Evolutionary conservation across 305 asterid genomes (phyloP), one percentile per base, ranked within the genome.

Genomic region (Solanum chacoense): DNA sequence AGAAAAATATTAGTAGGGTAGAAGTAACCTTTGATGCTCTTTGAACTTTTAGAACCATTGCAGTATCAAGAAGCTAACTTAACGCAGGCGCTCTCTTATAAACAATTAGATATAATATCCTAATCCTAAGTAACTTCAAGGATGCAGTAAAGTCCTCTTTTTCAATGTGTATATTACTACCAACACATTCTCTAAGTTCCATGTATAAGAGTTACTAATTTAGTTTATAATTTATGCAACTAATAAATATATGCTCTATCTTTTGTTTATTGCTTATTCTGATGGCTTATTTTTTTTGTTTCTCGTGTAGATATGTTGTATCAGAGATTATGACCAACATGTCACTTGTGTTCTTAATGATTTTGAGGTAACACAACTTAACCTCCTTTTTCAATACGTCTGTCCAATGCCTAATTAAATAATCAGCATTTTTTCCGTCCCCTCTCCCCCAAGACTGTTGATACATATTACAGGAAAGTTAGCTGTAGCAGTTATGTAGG

Each of bases 291-390:
- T 38, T 73, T 67, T 29, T 85, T 69, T 18, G 65, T n/a, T 73
- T 88, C 65, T 88, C 26, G 40, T 89, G 88, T 90, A 94, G 99
- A 93, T 98, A 85, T 90, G 91, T 83, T 87, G 97, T 34, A 96
- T 97, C 73, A 93, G 99, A 90, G 98, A 96, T 91, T 97, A 94
- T 69, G 98, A 97, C 89, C 93, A 94, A 85, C 91, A 90, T 92
- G 98, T 95, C 88, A 95, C 99, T 88, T 92, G 98, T 63, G 87
- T 97, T 90, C 93, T 94, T 69, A 97, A 94, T 79, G 94, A 95
- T 83, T 95, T 87, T 90, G 98, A 95, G 98, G 99, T 97, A 93
- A 91, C 65, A 79, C 34, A 80, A 94, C 91, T 80, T 40, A 28
- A 5, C 6, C 71, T 8, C 69, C 69, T 36, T 80, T 28, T 42